These are phyloP conservation scores for Dysphania ambrosioides DNA, from an alignment of 148 eudicot species.

Conservation along the genomic window DNA sequence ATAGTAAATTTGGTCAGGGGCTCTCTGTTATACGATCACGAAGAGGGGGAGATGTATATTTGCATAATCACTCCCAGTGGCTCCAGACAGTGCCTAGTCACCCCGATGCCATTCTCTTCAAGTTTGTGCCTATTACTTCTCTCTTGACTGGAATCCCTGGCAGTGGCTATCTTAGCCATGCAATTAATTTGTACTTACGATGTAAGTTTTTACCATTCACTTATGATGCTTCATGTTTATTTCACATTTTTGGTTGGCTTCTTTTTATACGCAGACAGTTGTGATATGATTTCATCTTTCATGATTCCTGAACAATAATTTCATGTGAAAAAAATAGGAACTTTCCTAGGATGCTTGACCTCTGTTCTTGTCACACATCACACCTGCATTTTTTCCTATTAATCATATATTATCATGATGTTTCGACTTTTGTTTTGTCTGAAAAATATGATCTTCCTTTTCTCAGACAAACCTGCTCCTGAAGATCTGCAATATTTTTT, in stretches of 20 bases:
- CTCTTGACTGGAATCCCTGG: constrained; percentile 88
- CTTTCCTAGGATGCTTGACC: not conserved
- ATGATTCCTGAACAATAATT: not conserved
- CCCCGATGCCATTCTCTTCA: constrained; percentile 84
- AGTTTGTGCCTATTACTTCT: constrained; percentile 94
- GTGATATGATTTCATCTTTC: not conserved
- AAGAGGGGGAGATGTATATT: constrained; percentile 84
- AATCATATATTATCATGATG: not conserved
- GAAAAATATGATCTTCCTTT: not conserved
- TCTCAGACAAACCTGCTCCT: constrained; percentile 72
- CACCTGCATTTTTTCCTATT: not conserved
- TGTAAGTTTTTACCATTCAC: constrained; percentile 44
- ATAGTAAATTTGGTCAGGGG: constrained; percentile 54
- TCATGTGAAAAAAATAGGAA: not conserved
- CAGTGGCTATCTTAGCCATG: constrained; percentile 95
- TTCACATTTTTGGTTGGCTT: not conserved
- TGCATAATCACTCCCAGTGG: constrained; percentile 82
- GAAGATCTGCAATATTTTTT: constrained; percentile 83
- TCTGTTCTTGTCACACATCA: not conserved
- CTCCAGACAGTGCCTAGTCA: constrained; percentile 82
- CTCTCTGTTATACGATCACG: constrained; percentile 76
- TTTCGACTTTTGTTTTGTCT: not conserved
- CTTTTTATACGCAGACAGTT: not conserved
- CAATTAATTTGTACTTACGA: constrained; percentile 87
- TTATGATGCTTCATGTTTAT: not conserved